Evolutionary conservation across 768 basidiomycete genomes (phyloP), one percentile per base, ranked within the genome.

Genomic region (Leccinum aurantiacum): DNA sequence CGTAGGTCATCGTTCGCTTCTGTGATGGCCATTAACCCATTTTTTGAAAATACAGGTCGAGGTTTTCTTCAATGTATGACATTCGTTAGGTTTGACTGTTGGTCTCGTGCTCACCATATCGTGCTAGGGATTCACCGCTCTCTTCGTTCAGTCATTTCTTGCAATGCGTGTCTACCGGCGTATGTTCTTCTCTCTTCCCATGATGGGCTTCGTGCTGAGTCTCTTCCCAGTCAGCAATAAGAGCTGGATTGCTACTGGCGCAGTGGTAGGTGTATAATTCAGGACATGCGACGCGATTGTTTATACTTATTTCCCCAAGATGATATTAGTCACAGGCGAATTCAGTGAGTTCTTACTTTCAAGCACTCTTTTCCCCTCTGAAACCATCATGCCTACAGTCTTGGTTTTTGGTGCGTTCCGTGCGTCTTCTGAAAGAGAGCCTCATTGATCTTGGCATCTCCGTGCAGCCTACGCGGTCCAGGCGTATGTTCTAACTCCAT

Each of bases 141-240:
- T 78, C n/a, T 71, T 84, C 35, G 85, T 86, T 1, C 85, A 86
- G 73, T 78, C 82, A 15, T 86, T 86, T 71, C 76, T 85, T 57
- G 72, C 80, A 0, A 75, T 79, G 65, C 81, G 84, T 0, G 78
- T 86, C 1, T 85, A 82, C 76, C 76, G 75, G 52, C 67, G 82
- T 82, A 66, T 53, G 81, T 73, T 35, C n/a, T 41, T 22, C 14
- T 11, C 3, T 10, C 4, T 33, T 53, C 35, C 0, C 46, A 46
- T 15, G 9, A 4, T 33, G 25, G 22, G 10, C 13, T 11, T 17
- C 31, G 19, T 22, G 15, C 60, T 62, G 25, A 65, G 17, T 25
- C 5, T 19, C 2, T 65, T 77, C 22, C 52, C 27, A 84, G 82
- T 84, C 62, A 84, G 82, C 69, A 84, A 82, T 67, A 78, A 80